phyloP scores from a whole-genome alignment of 73 alveolate genomes.

The Stentor roeselii region DNA sequence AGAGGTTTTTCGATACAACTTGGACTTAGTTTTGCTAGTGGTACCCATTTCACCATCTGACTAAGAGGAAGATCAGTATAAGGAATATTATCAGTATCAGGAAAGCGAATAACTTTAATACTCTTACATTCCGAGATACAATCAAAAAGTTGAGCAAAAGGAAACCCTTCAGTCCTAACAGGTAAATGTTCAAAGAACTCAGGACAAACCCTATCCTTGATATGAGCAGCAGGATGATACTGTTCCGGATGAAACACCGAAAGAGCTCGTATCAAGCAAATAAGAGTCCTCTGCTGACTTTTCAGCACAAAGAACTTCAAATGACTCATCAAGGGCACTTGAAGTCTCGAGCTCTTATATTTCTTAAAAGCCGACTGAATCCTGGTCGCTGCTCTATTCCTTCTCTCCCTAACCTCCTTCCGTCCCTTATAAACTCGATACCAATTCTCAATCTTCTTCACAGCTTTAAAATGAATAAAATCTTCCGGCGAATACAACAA shows the following conservation, averaged over 20 bases:
- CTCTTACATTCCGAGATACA: background rate
- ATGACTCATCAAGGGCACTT: background rate
- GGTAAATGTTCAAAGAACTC: constrained; percentile 11
- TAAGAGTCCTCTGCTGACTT: constrained; percentile 20
- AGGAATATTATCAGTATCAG: background rate
- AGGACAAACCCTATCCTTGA: constrained; percentile 1
- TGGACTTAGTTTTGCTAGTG: background rate
- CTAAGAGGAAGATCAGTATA: background rate
- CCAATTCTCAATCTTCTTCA: background rate
- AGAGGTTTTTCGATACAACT: background rate
- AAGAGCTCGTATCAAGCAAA: constrained; percentile 13
- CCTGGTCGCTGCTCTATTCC: background rate
- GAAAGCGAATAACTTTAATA: constrained; percentile 8
- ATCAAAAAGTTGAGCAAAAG: background rate
- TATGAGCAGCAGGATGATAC: constrained; percentile 9
- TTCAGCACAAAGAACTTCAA: background rate
- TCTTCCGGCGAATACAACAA: constrained; percentile 16
- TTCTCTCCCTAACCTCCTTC: background rate
- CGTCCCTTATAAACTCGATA: constrained; percentile 3
- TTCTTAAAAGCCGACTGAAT: background rate
- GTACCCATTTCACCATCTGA: constrained; percentile 23
- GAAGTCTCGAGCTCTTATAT: background rate
- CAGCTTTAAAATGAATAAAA: background rate
- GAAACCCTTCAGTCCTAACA: background rate
- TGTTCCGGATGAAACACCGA: background rate